phyloP scores from a whole-genome alignment of 2,329 filamentous ascomycete genomes.

The Magnaporthiopsis incrustans region DNA sequence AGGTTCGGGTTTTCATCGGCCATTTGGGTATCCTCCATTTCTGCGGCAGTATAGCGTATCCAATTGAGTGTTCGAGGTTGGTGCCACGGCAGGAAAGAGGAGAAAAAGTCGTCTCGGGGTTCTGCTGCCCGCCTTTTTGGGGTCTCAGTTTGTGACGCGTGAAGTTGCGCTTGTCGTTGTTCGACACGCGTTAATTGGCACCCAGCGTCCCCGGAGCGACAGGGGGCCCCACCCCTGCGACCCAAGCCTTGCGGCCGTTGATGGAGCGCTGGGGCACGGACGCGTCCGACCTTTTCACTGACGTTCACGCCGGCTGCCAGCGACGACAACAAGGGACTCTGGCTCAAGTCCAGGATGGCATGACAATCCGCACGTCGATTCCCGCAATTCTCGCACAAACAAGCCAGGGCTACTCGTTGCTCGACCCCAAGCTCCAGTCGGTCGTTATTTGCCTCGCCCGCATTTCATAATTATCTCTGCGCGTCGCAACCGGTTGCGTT shows the following conservation, averaged over 20 bases:
- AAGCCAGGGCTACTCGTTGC: not conserved
- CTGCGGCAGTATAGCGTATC: not conserved
- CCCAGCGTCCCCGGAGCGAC: not conserved
- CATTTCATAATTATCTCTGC: not conserved
- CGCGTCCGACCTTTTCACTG: not conserved
- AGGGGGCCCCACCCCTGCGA: not conserved
- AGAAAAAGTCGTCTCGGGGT: no score
- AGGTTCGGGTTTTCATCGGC: slow-evolving; percentile 23
- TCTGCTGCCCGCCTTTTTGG: not conserved
- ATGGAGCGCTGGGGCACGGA: not conserved
- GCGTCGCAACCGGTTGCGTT: not conserved
- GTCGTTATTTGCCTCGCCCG: no score
- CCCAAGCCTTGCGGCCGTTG: not conserved
- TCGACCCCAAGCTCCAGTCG: not conserved
- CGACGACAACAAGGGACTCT: not conserved
- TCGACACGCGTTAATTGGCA: not conserved
- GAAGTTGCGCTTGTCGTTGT: no score
- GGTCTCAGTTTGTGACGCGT: not conserved
- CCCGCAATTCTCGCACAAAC: not conserved
- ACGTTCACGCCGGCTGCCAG: not conserved
- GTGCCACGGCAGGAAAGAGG: not conserved
- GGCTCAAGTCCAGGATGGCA: not conserved
- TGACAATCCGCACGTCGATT: not conserved
- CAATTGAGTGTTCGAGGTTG: not conserved
- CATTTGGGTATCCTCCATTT: slow-evolving; percentile 33